These are phyloP conservation scores for Aspergillus chevalieri DNA, from an alignment of 2,329 filamentous ascomycete species.

Conservation along the genomic window DNA sequence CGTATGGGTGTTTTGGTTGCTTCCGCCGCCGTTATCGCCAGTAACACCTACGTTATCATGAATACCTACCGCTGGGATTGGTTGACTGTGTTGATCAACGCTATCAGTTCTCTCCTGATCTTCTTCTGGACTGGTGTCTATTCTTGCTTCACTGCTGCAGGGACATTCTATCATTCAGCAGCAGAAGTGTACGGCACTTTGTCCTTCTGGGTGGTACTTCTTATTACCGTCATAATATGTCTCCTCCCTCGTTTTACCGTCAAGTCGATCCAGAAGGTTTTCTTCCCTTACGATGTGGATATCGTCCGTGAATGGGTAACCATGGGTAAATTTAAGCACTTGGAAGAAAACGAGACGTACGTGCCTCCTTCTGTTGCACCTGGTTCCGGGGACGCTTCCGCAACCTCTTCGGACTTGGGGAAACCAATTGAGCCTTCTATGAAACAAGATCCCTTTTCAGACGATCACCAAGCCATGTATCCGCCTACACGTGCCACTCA, in stretches of 20 bases:
- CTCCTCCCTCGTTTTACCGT: constrained; percentile 79
- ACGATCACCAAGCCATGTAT: constrained; percentile 89
- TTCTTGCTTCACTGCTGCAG: constrained; percentile 53
- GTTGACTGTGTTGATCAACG: constrained; percentile 79
- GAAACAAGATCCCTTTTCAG: constrained; percentile 62
- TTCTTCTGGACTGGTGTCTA: constrained; percentile 97
- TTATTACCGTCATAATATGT: constrained; percentile 74
- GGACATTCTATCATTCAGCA: constrained; percentile 69
- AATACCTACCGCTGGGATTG: constrained; percentile 99
- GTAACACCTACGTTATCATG: constrained; percentile 90
- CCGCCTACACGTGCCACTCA: constrained; percentile 72
- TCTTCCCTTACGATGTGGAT: constrained; percentile 86
- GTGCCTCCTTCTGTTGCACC: constrained; percentile 43
- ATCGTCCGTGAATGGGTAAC: constrained; percentile 90
- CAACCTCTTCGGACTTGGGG: constrained; percentile 33
- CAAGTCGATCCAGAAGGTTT: constrained; percentile 90
- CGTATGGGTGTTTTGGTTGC: constrained; percentile 84
- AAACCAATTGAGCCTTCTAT: constrained; percentile 52
- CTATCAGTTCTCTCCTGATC: constrained; percentile 75
- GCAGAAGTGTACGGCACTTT: constrained; percentile 72
- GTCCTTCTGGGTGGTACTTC: constrained; percentile 78
- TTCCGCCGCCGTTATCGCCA: constrained; percentile 74
- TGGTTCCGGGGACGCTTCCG: constrained; percentile 33
- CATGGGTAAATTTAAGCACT: constrained; percentile 72
- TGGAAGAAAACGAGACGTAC: constrained; percentile 52